phyloP scores from a whole-genome alignment of 345 rosid species.

The Gossypium stocksii region DNA sequence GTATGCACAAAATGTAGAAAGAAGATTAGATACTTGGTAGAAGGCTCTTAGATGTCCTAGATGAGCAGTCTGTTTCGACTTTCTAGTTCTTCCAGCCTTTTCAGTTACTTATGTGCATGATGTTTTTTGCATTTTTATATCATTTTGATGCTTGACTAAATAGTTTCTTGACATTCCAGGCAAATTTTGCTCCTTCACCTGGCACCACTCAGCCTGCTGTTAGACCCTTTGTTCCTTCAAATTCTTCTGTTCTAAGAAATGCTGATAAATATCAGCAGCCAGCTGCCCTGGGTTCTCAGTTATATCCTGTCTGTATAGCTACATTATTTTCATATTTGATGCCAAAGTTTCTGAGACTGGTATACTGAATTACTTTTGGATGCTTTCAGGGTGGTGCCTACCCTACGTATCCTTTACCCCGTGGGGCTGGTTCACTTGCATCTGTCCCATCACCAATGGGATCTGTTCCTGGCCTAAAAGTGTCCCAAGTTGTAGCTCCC shows the following conservation, averaged over 20 bases:
- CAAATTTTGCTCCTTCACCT: conserved; percentile 45
- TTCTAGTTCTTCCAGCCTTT: not conserved
- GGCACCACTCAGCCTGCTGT: conserved; percentile 47
- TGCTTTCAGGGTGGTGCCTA: conserved; percentile 55
- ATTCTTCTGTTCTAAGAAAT: conserved; percentile 68
- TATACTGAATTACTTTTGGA: conserved; percentile 17
- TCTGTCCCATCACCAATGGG: conserved; percentile 47
- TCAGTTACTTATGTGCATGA: not conserved
- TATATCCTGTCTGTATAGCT: conserved; percentile 63
- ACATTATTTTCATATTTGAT: conserved; percentile 9
- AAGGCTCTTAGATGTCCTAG: not conserved
- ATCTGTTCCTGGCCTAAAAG: conserved; percentile 44
- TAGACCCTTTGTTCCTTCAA: conserved; percentile 81
- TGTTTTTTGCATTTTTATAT: not conserved
- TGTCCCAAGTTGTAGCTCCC: conserved; percentile 59
- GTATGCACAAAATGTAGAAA: not conserved
- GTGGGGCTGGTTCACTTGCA: conserved; percentile 48
- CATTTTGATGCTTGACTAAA: not conserved
- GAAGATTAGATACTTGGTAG: not conserved
- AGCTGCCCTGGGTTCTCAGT: conserved; percentile 62
- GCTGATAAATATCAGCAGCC: conserved; percentile 86
- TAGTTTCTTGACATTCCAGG: conserved; percentile 36
- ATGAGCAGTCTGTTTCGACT: not conserved
- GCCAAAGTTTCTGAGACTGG: not conserved
- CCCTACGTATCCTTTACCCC: conserved; percentile 50